Percentiles rank a stretch among this genome's conserved stretches.
Evolutionary conservation across 2,329 filamentous ascomycete species (phyloP).

Genomic region (Penicillium sp.): DNA sequence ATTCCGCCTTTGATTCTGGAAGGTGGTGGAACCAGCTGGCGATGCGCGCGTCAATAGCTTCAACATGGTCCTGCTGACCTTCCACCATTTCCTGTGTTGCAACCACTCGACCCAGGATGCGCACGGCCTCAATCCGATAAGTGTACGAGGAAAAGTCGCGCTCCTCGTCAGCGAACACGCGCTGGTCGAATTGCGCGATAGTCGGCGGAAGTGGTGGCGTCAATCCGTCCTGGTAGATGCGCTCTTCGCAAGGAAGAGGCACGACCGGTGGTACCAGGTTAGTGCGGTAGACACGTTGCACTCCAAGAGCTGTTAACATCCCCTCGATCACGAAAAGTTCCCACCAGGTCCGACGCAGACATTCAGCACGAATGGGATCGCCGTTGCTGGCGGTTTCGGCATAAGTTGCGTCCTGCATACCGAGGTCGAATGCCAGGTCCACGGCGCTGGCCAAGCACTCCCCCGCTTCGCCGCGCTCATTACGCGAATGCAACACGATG

Average conservation of each 20-base stretch:
- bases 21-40: constrained; percentile 78
- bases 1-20: constrained; percentile 67
- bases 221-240: constrained; percentile 56
- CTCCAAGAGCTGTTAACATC: constrained; percentile 71
- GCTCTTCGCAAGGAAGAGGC: constrained; percentile 76
- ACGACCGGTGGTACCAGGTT: constrained; percentile 69
- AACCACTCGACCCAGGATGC: constrained; percentile 76
- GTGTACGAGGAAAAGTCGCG: constrained; percentile 76
- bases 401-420: constrained; percentile 69
- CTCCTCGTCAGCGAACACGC: constrained; percentile 69
- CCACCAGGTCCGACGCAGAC: constrained; percentile 90
- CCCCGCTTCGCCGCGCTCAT: constrained; percentile 66
- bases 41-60: constrained; percentile 58
- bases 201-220: constrained; percentile 59
- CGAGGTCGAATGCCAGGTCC: constrained; percentile 70
- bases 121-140: constrained; percentile 77
- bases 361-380: constrained; percentile 72
- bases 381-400: constrained; percentile 63
- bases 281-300: constrained; percentile 56
- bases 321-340: constrained; percentile 77
- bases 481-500: constrained; percentile 74
- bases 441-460: constrained; percentile 67
- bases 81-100: constrained; percentile 38
- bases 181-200: constrained; percentile 72
- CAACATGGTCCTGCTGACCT: constrained; percentile 54